Conservation (phyloP, 805 yeast genomes). For the Wickerhamomyces sydowiorum region DNA sequence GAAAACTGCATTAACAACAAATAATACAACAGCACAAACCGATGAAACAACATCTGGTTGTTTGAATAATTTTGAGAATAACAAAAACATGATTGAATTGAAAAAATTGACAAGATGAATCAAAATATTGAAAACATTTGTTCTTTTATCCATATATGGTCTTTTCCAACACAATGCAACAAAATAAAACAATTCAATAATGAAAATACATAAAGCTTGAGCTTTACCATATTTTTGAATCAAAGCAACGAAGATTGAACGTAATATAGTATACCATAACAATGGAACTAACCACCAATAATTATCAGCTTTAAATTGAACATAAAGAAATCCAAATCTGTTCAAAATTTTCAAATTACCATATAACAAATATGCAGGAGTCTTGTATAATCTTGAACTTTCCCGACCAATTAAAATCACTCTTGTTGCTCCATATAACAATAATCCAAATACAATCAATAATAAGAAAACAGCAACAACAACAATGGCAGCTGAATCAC, state of each 20-base stretch:
- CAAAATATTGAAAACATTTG: constrained; percentile 88
- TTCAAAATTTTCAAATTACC: constrained; percentile 80
- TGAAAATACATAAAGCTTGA: constrained; percentile 74
- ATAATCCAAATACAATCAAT: constrained; percentile 47
- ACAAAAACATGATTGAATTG: constrained; percentile 81
- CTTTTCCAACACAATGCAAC: constrained; percentile 60
- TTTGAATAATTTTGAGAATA: constrained; percentile 77
- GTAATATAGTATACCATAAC: constrained; percentile 59
- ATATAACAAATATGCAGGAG: constrained; percentile 86
- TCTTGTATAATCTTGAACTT: constrained; percentile 68
- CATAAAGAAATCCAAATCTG: constrained; percentile 88
- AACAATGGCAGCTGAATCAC: constrained; percentile 78
- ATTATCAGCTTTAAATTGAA: constrained; percentile 81
- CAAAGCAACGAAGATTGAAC: constrained; percentile 82
- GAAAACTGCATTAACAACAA: constrained; percentile 83
- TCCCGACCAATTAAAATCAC: constrained; percentile 71
- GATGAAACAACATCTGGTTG: constrained; percentile 89
- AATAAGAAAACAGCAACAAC: constrained; percentile 75
- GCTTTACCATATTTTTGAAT: constrained; percentile 76
- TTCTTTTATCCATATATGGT: constrained; percentile 93
- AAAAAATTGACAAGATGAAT: constrained; percentile 74
- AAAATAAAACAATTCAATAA: constrained; percentile 68
- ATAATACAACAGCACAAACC: constrained; percentile 85
- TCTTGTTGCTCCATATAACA: constrained; percentile 67
- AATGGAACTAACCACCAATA: constrained; percentile 76